These are phyloP conservation scores for Colletotrichum siamense DNA, from an alignment of 2,329 filamentous ascomycete species.

Conservation along the genomic window DNA sequence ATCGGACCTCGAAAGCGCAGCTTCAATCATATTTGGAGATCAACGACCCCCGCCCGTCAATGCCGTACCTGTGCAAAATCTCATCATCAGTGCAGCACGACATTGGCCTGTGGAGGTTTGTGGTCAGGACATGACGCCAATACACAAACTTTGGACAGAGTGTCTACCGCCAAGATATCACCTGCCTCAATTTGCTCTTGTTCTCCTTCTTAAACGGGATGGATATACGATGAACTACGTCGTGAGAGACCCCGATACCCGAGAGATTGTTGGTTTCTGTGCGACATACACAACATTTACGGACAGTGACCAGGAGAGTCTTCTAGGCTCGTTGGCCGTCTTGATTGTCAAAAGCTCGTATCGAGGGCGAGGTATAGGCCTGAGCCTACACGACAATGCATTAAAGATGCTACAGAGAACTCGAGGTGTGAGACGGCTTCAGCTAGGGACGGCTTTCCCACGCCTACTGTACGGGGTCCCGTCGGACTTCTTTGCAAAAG, in stretches of 20 bases:
- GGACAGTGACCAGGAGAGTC: constrained; percentile 54
- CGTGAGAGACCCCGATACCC: constrained; percentile 51
- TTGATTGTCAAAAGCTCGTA: constrained; percentile 56
- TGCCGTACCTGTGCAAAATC: constrained; percentile 5
- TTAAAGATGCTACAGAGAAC: constrained; percentile 53
- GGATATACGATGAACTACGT: constrained; percentile 64
- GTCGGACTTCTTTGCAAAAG: constrained; percentile 41
- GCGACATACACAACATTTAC: constrained; percentile 65
- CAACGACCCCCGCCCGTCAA: background rate
- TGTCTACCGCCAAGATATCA: constrained; percentile 51
- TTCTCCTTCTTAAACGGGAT: constrained; percentile 54
- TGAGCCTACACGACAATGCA: constrained; percentile 58
- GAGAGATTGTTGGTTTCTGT: constrained; percentile 60
- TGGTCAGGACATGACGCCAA: constrained; percentile 44
- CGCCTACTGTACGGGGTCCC: constrained; percentile 62
- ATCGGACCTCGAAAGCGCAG: constrained; percentile 53
- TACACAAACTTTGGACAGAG: constrained; percentile 53
- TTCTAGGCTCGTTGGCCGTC: constrained; percentile 61
- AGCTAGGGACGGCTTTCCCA: constrained; percentile 65
- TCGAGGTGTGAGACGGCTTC: constrained; percentile 57
- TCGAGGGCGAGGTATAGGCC: constrained; percentile 56
- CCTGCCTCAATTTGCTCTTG: constrained; percentile 46
- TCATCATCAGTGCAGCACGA: constrained; percentile 8
- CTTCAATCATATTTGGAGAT: constrained; percentile 56
- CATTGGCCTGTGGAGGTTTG: constrained; percentile 50